Percentiles rank a stretch among this genome's conserved stretches.
These are phyloP conservation scores for Atkinsonella hypoxylon DNA, from an alignment of 2,329 filamentous ascomycete genomes.

Conservation along the genomic window DNA sequence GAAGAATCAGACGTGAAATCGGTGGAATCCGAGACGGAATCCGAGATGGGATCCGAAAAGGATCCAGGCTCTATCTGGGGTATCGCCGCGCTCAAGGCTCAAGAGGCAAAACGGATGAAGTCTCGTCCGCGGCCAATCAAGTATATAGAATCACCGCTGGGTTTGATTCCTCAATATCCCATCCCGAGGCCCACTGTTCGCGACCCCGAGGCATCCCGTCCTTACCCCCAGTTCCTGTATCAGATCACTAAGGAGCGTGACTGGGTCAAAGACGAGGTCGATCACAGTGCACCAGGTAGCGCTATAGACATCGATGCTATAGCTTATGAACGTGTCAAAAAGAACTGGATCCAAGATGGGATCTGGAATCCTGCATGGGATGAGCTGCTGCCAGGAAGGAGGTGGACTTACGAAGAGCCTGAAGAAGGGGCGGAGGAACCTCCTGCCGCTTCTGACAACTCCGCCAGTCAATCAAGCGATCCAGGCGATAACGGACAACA, in stretches of 20 bases:
- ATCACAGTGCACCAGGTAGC: not conserved
- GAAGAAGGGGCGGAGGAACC: not conserved
- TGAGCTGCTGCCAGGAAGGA: conserved; percentile 1
- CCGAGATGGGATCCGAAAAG: no score
- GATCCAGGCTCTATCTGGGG: no score
- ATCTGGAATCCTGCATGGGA: conserved; percentile 7
- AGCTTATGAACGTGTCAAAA: conserved; percentile 7
- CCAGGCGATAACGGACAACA: no score
- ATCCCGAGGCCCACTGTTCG: not conserved
- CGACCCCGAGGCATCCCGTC: not conserved
- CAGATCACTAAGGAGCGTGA: not conserved
- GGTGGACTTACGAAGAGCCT: conserved; percentile 6
- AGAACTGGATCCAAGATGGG: conserved; percentile 5
- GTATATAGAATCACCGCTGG: no score
- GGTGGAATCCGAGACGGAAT: not conserved
- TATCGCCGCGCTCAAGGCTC: no score
- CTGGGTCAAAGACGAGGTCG: not conserved
- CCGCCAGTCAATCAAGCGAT: no score
- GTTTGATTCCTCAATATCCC: no score
- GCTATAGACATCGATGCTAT: not conserved
- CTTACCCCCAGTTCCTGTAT: not conserved
- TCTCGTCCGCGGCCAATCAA: no score
- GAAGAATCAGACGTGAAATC: not conserved
- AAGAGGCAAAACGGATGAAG: no score
- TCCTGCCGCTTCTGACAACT: no score